Percentiles rank a stretch among this genome's conserved stretches.
These are phyloP conservation scores for Stevia rebaudiana DNA, from an alignment of 140 eudicot genomes.

Conservation along the genomic window DNA sequence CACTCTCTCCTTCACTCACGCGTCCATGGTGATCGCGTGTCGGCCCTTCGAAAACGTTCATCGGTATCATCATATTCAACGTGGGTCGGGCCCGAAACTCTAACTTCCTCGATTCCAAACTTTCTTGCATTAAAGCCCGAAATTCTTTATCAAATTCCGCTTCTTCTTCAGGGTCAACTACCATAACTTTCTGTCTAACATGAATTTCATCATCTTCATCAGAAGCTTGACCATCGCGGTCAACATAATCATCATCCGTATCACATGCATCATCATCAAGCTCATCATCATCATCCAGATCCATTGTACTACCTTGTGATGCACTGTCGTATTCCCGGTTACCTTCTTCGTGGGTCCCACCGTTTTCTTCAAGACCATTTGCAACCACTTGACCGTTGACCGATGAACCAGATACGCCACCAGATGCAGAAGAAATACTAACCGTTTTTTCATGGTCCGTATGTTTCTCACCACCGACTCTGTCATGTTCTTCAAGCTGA, in stretches of 20 bases:
- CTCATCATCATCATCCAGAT: conserved; percentile 69
- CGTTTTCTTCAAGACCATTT: conserved; percentile 77
- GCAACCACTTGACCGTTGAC: conserved; percentile 48
- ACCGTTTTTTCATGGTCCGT: conserved; percentile 42
- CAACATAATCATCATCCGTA: conserved; percentile 73
- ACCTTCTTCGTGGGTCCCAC: conserved; percentile 59
- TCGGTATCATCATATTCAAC: conserved; percentile 87
- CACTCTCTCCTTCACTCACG: conserved; percentile 79
- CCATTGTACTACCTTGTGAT: conserved; percentile 71
- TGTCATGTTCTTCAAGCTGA: conserved; percentile 81
- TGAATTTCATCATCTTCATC: conserved; percentile 88
- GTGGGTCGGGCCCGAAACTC: conserved; percentile 92
- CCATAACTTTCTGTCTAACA: conserved; percentile 72
- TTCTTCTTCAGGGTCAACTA: conserved; percentile 82
- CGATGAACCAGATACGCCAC: conserved; percentile 33
- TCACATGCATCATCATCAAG: conserved; percentile 64
- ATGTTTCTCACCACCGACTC: conserved; percentile 58
- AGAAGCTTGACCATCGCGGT: conserved; percentile 54
- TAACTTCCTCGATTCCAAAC: conserved; percentile 85
- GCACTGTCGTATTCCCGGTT: conserved; percentile 65
- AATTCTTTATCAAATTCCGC: conserved; percentile 87
- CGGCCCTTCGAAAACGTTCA: conserved; percentile 79
- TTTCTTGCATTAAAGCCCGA: conserved; percentile 91
- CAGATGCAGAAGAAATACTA: conserved; percentile 40
- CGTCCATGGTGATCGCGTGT: conserved; percentile 65